Percentiles rank a stretch among this genome's conserved stretches.
Conservation (phyloP, 495 filamentous ascomycete species). For the Xylaria sp. region DNA sequence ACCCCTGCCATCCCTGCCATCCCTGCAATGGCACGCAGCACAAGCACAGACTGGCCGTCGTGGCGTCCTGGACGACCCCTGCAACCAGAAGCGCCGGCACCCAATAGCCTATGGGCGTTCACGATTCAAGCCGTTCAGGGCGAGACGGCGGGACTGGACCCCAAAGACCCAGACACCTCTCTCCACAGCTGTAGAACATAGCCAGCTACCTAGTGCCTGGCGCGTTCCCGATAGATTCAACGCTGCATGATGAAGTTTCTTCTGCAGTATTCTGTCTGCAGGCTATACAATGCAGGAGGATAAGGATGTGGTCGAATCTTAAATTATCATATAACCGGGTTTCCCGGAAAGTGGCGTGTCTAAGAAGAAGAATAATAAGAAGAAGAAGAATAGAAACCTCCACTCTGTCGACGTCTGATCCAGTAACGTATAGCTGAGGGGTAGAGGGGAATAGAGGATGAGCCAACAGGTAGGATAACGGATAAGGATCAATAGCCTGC, state of each 20-base stretch:
- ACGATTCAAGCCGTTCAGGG: too few relatives aligned
- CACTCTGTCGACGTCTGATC: background rate
- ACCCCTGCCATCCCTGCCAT: too few relatives aligned
- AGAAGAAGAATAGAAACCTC: background rate
- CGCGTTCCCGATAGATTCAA: background rate
- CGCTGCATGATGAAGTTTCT: conserved; percentile 7
- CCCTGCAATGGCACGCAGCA: conserved; percentile 19
- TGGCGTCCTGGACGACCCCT: conserved; percentile 14
- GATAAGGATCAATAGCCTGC: background rate
- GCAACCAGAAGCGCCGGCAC: background rate
- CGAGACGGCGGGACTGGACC: conserved; percentile 10
- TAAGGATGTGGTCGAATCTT: conserved; percentile 5
- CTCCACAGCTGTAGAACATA: conserved; percentile 12
- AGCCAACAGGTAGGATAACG: too few relatives aligned
- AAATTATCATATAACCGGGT: background rate
- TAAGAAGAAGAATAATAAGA: too few relatives aligned
- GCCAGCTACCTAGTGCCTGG: too few relatives aligned
- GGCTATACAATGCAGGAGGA: conserved; percentile 6
- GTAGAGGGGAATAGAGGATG: background rate
- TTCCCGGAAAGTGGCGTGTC: background rate
- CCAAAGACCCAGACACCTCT: background rate
- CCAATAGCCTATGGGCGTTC: background rate
- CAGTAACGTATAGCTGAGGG: too few relatives aligned
- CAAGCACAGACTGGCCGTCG: conserved; percentile 16
- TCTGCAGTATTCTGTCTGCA: conserved; percentile 1